Conservation (phyloP, 192 early-diverging fungal genomes). For the Mortierella claussenii region DNA sequence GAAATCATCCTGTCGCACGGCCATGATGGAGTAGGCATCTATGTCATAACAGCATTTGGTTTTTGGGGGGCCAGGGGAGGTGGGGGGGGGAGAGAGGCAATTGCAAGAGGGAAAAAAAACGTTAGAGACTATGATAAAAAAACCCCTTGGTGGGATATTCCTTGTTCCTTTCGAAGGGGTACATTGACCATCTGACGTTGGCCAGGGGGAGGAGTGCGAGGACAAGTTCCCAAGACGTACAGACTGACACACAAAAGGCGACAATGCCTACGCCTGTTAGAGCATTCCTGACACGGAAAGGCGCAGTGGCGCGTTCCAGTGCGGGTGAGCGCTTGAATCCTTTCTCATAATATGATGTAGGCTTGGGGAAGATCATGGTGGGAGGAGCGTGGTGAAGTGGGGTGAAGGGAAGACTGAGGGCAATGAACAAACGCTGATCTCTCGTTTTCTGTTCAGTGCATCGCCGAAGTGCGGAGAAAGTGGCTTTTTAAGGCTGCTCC, state of each 20-base stretch:
- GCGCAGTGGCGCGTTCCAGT: conserved; percentile 64
- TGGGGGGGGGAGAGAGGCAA: neutral
- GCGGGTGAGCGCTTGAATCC: conserved; percentile 64
- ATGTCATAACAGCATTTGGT: too few species aligned
- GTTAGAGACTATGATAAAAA: neutral
- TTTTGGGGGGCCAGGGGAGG: too few species aligned
- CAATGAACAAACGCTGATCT: too few species aligned
- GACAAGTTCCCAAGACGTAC: conserved; percentile 52
- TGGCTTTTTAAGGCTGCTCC: too few species aligned
- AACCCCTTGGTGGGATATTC: neutral
- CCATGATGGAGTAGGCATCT: conserved; percentile 80
- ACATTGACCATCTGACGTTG: too few species aligned
- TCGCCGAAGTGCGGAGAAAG: too few species aligned
- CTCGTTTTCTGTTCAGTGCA: too few species aligned
- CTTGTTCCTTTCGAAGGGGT: too few species aligned
- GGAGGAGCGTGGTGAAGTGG: neutral
- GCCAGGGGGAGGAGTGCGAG: neutral
- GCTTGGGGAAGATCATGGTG: conserved; percentile 49
- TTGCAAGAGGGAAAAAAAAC: neutral
- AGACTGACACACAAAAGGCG: conserved; percentile 62
- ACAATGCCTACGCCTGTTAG: conserved; percentile 61
- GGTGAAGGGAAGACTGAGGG: too few species aligned
- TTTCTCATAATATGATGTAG: conserved; percentile 47
- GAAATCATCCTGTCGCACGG: conserved; percentile 82
- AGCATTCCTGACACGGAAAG: conserved; percentile 60